These are phyloP conservation scores for Elasticomyces elasticus DNA, from an alignment of 495 filamentous ascomycete species.

Conservation along the genomic window DNA sequence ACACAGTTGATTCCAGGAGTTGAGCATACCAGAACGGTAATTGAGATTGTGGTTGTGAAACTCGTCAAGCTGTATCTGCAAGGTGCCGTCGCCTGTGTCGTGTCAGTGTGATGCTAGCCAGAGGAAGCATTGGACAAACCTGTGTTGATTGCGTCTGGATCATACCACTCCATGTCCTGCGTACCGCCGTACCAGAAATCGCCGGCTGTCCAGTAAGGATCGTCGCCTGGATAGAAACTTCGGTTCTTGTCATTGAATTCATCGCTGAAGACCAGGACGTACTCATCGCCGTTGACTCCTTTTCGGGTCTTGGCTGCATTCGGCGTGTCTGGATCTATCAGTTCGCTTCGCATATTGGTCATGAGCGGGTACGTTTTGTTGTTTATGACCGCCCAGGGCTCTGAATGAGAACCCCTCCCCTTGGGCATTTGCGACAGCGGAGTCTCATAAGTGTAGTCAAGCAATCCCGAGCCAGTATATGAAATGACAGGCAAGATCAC, in stretches of 20 bases:
- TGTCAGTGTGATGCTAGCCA: not conserved
- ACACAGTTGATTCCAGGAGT: constrained; percentile 73
- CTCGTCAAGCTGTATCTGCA: constrained; percentile 57
- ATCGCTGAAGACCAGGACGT: constrained; percentile 67
- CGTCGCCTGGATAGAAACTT: constrained; percentile 65
- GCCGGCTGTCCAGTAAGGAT: constrained; percentile 60
- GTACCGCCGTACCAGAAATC: constrained; percentile 78
- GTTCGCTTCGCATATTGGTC: constrained; percentile 47
- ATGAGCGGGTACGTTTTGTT: constrained; percentile 40
- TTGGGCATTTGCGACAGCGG: constrained; percentile 27
- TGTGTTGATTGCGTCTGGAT: constrained; percentile 65
- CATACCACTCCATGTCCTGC: constrained; percentile 73
- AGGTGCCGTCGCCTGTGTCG: constrained; percentile 43
- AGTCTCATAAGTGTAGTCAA: constrained; percentile 21
- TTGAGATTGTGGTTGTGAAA: constrained; percentile 59
- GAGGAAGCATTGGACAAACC: not conserved
- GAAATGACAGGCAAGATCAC: constrained; percentile 38
- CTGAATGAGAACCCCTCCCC: constrained; percentile 4
- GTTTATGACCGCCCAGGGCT: constrained; percentile 33
- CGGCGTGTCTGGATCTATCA: constrained; percentile 69
- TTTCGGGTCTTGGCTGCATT: constrained; percentile 47
- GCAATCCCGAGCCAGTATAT: constrained; percentile 27
- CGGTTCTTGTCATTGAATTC: constrained; percentile 65
- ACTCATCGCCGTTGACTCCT: constrained; percentile 47
- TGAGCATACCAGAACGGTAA: constrained; percentile 72